phyloP scores from a whole-genome alignment of 2,329 filamentous ascomycete genomes.

The Trichoderma aggressivum region DNA sequence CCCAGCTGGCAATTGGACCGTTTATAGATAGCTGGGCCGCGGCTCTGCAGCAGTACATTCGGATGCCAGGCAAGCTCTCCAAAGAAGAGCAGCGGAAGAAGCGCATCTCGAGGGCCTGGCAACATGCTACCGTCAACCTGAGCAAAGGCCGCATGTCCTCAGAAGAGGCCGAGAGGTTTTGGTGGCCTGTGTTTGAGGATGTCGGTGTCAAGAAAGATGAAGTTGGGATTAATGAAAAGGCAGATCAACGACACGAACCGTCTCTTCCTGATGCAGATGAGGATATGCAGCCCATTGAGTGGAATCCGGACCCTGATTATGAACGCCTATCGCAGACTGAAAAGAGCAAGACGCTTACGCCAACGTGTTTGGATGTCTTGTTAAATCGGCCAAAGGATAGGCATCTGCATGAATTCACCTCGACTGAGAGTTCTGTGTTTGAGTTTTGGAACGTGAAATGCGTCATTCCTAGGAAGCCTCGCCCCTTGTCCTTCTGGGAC shows the following conservation, averaged over 20 bases:
- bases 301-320: slow-evolving; percentile 8
- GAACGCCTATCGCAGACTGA: neutral
- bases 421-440: neutral
- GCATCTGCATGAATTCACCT: neutral
- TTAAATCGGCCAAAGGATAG: neutral
- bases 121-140: neutral
- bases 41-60: slow-evolving; percentile 8
- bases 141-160: slow-evolving; percentile 4
- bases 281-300: neutral
- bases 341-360: neutral
- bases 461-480: neutral
- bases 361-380: slow-evolving; percentile 6
- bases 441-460: neutral
- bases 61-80: neutral
- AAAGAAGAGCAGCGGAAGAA: neutral
- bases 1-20: neutral
- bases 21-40: slow-evolving; percentile 3
- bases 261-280: neutral
- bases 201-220: neutral
- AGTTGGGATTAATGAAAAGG: neutral
- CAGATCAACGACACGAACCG: neutral
- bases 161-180: slow-evolving; percentile 12
- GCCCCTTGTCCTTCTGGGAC: neutral
- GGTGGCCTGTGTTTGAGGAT: neutral
- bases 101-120: slow-evolving; percentile 4